phyloP scores from a whole-genome alignment of 140 eudicot species.

The Ambrosia hybrid region DNA sequence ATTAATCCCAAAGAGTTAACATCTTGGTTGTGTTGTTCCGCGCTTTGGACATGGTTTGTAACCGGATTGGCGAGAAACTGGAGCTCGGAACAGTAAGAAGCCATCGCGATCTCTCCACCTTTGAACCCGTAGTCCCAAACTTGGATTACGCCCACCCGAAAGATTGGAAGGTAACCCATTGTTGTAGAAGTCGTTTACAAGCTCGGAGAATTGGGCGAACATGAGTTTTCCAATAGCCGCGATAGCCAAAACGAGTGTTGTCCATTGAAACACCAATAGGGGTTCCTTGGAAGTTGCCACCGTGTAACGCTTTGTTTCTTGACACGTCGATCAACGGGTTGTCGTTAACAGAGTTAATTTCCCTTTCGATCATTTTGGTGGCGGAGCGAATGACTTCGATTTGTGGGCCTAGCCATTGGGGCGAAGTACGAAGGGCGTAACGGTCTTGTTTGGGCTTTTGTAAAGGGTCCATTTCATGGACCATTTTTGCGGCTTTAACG shows the following conservation, averaged over 20 bases:
- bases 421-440: slow-evolving; percentile 81
- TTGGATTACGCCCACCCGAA: slow-evolving; percentile 72
- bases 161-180: slow-evolving; percentile 85
- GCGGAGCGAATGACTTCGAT: slow-evolving; percentile 78
- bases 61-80: slow-evolving; percentile 87
- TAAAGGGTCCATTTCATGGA: slow-evolving; percentile 69
- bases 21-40: slow-evolving; percentile 95
- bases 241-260: slow-evolving; percentile 62
- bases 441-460: slow-evolving; percentile 83
- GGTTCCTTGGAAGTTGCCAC: slow-evolving; percentile 94
- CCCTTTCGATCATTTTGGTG: slow-evolving; percentile 74
- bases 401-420: slow-evolving; percentile 95
- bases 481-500: slow-evolving; percentile 56
- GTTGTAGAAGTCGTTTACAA: slow-evolving; percentile 77
- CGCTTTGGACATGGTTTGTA: slow-evolving; percentile 83
- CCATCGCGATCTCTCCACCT: slow-evolving; percentile 92
- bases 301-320: slow-evolving; percentile 75
- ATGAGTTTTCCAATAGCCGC: slow-evolving; percentile 84
- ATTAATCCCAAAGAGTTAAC: slow-evolving; percentile 81
- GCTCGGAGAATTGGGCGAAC: slow-evolving; percentile 87
- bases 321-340: slow-evolving; percentile 87
- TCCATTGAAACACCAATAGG: slow-evolving; percentile 95
- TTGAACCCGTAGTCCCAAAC: slow-evolving; percentile 93
- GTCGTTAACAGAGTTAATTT: slow-evolving; percentile 83
- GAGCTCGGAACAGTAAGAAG: slow-evolving; percentile 83